A percentile compares a stretch with the other conserved stretches of the same genome.
These are phyloP conservation scores for Otatea glauca DNA, from an alignment of 176 grass and related monocot species.

Conservation along the genomic window DNA sequence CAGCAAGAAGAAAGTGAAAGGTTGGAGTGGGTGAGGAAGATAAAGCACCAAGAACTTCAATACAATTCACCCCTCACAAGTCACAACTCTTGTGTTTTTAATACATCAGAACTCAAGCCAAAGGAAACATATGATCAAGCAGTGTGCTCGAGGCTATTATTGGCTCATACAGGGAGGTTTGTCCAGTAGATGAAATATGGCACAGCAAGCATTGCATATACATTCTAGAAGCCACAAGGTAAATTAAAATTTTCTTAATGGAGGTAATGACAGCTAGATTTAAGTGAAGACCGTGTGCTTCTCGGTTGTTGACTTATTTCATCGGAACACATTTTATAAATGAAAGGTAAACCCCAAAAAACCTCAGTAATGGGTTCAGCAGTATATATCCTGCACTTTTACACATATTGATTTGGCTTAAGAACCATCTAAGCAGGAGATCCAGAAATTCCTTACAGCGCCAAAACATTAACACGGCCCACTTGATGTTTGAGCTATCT, in stretches of 20 bases:
- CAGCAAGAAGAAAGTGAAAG: constrained; percentile 1
- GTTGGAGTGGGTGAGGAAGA: background rate
- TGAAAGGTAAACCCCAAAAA: background rate
- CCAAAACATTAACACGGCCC: background rate
- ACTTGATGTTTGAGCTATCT: background rate
- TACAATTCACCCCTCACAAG: constrained; percentile 5
- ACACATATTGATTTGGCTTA: background rate
- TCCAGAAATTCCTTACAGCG: constrained; percentile 13
- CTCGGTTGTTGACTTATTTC: background rate
- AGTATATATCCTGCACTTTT: background rate
- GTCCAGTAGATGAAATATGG: constrained; percentile 10
- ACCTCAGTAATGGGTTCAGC: background rate
- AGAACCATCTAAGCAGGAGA: constrained; percentile 13
- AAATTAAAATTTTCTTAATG: background rate
- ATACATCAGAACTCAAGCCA: background rate
- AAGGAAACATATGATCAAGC: background rate
- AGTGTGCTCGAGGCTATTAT: background rate
- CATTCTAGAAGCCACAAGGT: background rate
- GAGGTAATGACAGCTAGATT: background rate
- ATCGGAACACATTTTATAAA: background rate
- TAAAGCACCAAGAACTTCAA: constrained; percentile 3
- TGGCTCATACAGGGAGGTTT: background rate
- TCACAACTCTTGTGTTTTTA: background rate
- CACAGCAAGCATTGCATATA: background rate
- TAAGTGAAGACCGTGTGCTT: background rate